Conservation (phyloP, 176 grass and related monocot genomes). For the Oryza coarctata region DNA sequence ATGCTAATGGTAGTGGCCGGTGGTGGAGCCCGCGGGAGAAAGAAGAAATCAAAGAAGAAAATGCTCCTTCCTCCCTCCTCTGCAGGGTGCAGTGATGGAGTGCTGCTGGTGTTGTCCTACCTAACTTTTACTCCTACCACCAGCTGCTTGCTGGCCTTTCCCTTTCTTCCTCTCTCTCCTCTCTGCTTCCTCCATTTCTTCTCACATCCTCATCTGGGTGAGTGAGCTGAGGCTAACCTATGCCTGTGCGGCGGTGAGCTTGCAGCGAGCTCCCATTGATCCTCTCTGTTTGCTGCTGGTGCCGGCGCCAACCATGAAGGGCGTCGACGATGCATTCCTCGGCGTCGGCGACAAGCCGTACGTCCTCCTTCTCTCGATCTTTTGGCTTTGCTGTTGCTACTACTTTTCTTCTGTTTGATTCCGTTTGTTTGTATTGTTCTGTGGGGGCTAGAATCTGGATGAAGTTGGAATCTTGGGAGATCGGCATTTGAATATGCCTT, state of each 20-base stretch:
- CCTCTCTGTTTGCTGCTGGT: not conserved
- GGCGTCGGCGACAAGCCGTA: constrained; percentile 68
- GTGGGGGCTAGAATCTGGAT: constrained; percentile 27
- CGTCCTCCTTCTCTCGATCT: not conserved
- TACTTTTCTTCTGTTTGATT: not conserved
- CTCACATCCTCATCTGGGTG: not conserved
- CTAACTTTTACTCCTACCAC: constrained; percentile 32
- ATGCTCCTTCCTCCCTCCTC: not conserved
- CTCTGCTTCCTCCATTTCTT: not conserved
- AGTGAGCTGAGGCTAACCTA: not conserved
- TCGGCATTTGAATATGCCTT: constrained; percentile 32
- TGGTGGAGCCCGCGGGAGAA: constrained; percentile 32
- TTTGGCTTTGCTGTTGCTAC: not conserved
- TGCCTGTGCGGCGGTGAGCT: not conserved
- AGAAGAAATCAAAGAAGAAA: not conserved
- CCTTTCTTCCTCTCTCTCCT: constrained; percentile 10
- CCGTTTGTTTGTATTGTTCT: not conserved
- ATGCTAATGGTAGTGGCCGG: no score
- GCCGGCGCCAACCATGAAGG: constrained; percentile 50
- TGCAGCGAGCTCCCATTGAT: constrained; percentile 14
- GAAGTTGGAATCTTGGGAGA: constrained; percentile 7
- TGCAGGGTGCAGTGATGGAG: constrained; percentile 4
- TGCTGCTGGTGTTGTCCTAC: constrained; percentile 26
- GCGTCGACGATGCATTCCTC: constrained; percentile 73
- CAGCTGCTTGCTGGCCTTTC: constrained; percentile 43